Percentiles rank a stretch among this genome's conserved stretches.
Evolutionary conservation across 768 basidiomycete species (phyloP).

Genomic region (Xerocomus spinulosus): DNA sequence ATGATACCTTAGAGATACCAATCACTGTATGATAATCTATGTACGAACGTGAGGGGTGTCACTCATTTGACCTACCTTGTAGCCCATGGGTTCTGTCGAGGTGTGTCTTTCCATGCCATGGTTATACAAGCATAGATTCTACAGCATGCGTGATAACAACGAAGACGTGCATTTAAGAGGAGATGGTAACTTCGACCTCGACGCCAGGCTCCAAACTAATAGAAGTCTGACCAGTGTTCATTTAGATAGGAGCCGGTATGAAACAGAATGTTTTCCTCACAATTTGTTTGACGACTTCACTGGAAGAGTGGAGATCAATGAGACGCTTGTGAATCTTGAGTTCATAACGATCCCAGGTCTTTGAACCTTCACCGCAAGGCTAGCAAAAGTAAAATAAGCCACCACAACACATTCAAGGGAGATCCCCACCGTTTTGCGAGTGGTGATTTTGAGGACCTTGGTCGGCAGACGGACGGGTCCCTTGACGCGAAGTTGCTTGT

Average conservation of each 20-base stretch:
- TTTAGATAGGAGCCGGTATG: slow-evolving; percentile 5
- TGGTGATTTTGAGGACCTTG: slow-evolving; percentile 98
- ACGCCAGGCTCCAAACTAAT: slow-evolving; percentile 99
- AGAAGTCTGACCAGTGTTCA: slow-evolving; percentile 61
- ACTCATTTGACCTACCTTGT: slow-evolving; percentile 9
- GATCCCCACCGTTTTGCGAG: slow-evolving; percentile 88
- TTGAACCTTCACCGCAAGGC: slow-evolving; percentile 99
- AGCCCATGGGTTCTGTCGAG: not conserved
- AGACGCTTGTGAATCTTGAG: slow-evolving; percentile 99
- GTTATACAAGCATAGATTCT: slow-evolving; percentile 1
- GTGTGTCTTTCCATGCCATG: not conserved
- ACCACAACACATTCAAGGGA: not conserved
- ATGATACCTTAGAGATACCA: slow-evolving; percentile 20
- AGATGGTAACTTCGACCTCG: slow-evolving; percentile 98
- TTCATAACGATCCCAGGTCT: slow-evolving; percentile 99
- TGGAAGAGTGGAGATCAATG: slow-evolving; percentile 97
- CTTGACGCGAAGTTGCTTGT: slow-evolving; percentile 99
- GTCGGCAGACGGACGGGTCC: slow-evolving; percentile 98
- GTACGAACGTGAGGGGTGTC: slow-evolving; percentile 1
- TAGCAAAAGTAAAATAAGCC: slow-evolving; percentile 29
- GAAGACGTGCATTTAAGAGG: slow-evolving; percentile 41
- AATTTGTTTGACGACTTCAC: slow-evolving; percentile 99
- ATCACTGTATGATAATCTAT: slow-evolving; percentile 16
- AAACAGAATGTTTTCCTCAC: slow-evolving; percentile 47
- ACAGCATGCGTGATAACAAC: not conserved